Conservation (phyloP, 2,329 filamentous ascomycete species). For the Cadophora malorum region DNA sequence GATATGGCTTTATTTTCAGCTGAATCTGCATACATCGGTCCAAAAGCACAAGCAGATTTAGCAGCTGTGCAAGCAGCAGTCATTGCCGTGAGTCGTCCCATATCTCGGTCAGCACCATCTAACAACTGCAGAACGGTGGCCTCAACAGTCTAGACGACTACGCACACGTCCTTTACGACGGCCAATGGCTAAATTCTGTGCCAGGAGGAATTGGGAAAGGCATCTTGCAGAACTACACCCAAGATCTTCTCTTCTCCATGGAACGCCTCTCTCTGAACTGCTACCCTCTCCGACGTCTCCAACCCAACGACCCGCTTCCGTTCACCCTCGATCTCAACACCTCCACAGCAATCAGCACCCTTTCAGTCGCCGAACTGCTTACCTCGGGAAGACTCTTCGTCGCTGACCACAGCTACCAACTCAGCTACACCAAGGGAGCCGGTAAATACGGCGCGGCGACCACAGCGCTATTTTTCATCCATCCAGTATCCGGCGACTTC, state of each 20-base stretch:
- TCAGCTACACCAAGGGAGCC: constrained; percentile 34
- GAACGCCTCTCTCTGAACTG: constrained; percentile 53
- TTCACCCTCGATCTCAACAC: constrained; percentile 47
- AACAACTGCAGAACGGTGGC: constrained; percentile 26
- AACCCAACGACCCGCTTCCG: constrained; percentile 46
- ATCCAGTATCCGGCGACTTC: constrained; percentile 50
- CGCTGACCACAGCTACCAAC: constrained; percentile 51
- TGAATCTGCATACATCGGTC: constrained; percentile 15
- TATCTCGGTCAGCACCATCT: background rate
- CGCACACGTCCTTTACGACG: constrained; percentile 48
- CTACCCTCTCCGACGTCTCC: constrained; percentile 47
- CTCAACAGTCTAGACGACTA: constrained; percentile 29
- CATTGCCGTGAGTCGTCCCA: constrained; percentile 7
- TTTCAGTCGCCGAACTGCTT: constrained; percentile 44
- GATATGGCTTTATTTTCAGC: constrained; percentile 19
- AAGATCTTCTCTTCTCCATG: constrained; percentile 56
- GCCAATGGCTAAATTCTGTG: constrained; percentile 49
- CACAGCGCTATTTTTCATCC: constrained; percentile 56
- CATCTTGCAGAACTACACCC: constrained; percentile 52
- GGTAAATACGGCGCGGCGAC: constrained; percentile 50
- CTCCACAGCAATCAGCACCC: constrained; percentile 42
- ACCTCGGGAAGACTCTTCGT: constrained; percentile 51
- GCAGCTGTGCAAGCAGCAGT: constrained; percentile 22
- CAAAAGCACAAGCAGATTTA: constrained; percentile 15
- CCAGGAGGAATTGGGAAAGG: constrained; percentile 48